Percentiles rank a stretch among this genome's conserved stretches.
Conservation (phyloP, 768 basidiomycete species). For the Gymnopilus junonius region DNA sequence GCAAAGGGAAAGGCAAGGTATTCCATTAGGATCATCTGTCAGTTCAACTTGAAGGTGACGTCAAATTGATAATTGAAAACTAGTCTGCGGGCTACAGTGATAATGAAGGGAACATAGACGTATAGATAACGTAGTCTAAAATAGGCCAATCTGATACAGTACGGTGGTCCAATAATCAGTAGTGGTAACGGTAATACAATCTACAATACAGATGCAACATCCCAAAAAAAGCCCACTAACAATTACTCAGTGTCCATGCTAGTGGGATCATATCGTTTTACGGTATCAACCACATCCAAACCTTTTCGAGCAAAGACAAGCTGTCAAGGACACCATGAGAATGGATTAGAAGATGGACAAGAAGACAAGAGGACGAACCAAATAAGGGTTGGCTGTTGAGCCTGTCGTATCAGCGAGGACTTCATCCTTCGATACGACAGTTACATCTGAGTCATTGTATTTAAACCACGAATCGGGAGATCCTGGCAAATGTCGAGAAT, state of each 20-base stretch:
- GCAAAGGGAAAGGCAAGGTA: too few species aligned
- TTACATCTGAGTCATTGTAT: slow-evolving; percentile 92
- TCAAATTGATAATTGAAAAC: not conserved
- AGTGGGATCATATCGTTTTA: slow-evolving; percentile 61
- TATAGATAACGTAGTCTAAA: slow-evolving; percentile 6
- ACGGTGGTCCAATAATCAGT: not conserved
- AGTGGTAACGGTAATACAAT: slow-evolving; percentile 13
- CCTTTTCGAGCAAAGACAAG: slow-evolving; percentile 86
- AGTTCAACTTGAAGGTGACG: too few species aligned
- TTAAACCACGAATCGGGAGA: slow-evolving; percentile 91
- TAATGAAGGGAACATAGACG: not conserved
- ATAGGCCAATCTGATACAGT: slow-evolving; percentile 9
- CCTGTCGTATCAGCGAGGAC: slow-evolving; percentile 91
- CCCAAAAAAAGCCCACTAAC: slow-evolving; percentile 10
- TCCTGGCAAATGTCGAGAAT: slow-evolving; percentile 84
- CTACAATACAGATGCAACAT: slow-evolving; percentile 24
- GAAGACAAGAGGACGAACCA: slow-evolving; percentile 51
- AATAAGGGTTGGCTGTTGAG: slow-evolving; percentile 87
- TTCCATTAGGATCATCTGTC: too few species aligned
- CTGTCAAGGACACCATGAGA: slow-evolving; percentile 38
- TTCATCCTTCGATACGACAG: slow-evolving; percentile 76
- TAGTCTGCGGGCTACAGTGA: not conserved
- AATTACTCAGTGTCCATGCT: slow-evolving; percentile 25
- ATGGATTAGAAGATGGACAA: not conserved
- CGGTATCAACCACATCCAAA: slow-evolving; percentile 79